Evolutionary conservation across 2,329 filamentous ascomycete species (phyloP), one percentile per base, ranked within the genome.

Genomic region (Talaromyces sp.): DNA sequence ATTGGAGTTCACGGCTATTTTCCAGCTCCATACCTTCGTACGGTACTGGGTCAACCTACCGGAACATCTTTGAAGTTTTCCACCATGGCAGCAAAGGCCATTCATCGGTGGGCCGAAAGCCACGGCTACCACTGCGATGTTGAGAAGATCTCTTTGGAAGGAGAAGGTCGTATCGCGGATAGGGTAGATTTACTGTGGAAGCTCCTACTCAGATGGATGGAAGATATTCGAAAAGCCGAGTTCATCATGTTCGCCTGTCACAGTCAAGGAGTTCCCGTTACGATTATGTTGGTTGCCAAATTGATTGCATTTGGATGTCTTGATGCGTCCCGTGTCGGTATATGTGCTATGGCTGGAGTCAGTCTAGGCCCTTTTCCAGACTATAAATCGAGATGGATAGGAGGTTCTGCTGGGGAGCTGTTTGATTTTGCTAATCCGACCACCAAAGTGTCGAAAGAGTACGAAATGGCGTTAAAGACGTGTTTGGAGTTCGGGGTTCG

Each of bases 1-100:
- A 96, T 99, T 65, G 94, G 94, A 43, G 86, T 99, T 1, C 94
- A 99, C 73, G 94, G 94, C 0, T 89, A 96, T 62, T 97, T 97
- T 65, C 94, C 94, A 0, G 91, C 91, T 0, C 85, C 89, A 0
- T 85, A 95, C 48, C 82, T 99, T 38, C 88, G 94, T n/a, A 89
- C 88, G 21, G 89, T 99, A 66, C 88, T 97, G 17, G 94, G 94
- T 0, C 93, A 96, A 67, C 94, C 94, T 0, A 99, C 92, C 0
- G 94, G 94, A 6, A 99, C 94, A 0, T 97, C 93, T 0, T 86
- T 97, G 60, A 88, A 92, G 46, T 99, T 99, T 70, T 91, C 92
- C 10, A 93, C 90, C 64, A 88, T 93, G 69, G 90, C 89, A 19
- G 92, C 92, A 6, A 86, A 90, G 43, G 88, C 91, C 1, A 93